Evolutionary conservation across 495 filamentous ascomycete genomes (phyloP).

Genomic region (Endocarpon pusillum): DNA sequence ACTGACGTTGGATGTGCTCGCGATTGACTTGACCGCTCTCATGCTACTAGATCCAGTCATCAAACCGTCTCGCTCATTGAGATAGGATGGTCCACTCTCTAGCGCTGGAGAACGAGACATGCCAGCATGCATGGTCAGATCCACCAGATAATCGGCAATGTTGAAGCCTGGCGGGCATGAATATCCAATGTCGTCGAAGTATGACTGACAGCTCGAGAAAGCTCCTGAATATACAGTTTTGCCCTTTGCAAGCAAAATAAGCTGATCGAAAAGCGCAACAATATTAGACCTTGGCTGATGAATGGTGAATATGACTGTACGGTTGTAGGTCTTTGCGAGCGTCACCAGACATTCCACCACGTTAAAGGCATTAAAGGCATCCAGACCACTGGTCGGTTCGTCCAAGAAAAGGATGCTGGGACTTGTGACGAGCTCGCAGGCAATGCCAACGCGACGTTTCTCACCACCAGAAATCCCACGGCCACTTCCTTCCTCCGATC

Average conservation of each 20-base stretch:
- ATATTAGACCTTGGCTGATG: conserved; percentile 99
- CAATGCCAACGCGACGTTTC: conserved; percentile 89
- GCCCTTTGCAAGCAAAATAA: conserved; percentile 78
- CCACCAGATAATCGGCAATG: conserved; percentile 93
- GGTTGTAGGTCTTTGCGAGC: conserved; percentile 84
- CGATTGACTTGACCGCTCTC: conserved; percentile 77
- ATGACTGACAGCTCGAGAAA: conserved; percentile 74
- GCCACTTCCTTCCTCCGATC: conserved; percentile 90
- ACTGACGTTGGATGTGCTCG: conserved; percentile 56
- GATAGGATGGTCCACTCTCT: conserved; percentile 29
- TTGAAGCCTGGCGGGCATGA: conserved; percentile 92
- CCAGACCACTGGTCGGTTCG: conserved; percentile 88
- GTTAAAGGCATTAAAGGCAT: conserved; percentile 93
- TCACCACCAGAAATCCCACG: conserved; percentile 95
- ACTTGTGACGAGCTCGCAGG: conserved; percentile 93
- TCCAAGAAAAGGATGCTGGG: conserved; percentile 95
- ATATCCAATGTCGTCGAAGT: conserved; percentile 84
- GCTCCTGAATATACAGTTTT: conserved; percentile 86
- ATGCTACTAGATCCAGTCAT: conserved; percentile 76
- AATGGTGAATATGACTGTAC: conserved; percentile 95
- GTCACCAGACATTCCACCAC: conserved; percentile 93
- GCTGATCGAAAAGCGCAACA: conserved; percentile 89
- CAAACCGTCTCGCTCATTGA: conserved; percentile 23
- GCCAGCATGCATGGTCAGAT: conserved; percentile 90
- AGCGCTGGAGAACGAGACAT: conserved; percentile 37